Evolutionary conservation across 2,329 filamentous ascomycete species (phyloP).

Genomic region (Dichotomopilus funicola): DNA sequence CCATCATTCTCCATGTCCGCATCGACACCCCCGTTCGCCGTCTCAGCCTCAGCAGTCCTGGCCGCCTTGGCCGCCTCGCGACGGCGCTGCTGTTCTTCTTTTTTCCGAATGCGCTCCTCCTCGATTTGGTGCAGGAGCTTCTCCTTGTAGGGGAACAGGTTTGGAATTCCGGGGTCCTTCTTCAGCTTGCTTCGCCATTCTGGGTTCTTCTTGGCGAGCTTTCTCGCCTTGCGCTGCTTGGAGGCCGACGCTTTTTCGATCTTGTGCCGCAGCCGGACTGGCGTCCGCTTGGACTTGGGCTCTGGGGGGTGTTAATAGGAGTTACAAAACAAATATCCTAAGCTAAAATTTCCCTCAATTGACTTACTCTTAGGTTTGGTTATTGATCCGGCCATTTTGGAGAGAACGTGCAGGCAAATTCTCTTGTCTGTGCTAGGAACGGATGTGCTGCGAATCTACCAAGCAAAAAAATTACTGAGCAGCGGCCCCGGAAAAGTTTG

Average conservation of each 20-base stretch:
- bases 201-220: constrained; percentile 90
- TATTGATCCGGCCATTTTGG: constrained; percentile 46
- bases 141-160: constrained; percentile 96
- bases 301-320: constrained; percentile 45
- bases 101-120: constrained; percentile 72
- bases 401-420: constrained; percentile 2
- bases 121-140: constrained; percentile 92
- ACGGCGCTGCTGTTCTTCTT: constrained; percentile 66
- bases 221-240: constrained; percentile 86
- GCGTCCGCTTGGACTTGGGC: constrained; percentile 87
- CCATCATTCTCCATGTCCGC: constrained; percentile 42
- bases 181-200: constrained; percentile 93
- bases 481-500: constrained; percentile 12
- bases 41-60: constrained; percentile 47
- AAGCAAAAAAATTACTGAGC: constrained; percentile 22
- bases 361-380: constrained; percentile 49
- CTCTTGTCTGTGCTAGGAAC: not conserved
- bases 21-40: constrained; percentile 39
- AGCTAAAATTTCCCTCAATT: not conserved
- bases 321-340: not conserved
- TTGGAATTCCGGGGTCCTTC: constrained; percentile 97
- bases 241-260: constrained; percentile 87
- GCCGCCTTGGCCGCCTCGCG: constrained; percentile 66
- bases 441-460: not conserved
- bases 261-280: constrained; percentile 86